Evolutionary conservation across 1,284 basidiomycete species (phyloP), one percentile per base, ranked within the genome.

Genomic region (Ceratobasidium sp.): DNA sequence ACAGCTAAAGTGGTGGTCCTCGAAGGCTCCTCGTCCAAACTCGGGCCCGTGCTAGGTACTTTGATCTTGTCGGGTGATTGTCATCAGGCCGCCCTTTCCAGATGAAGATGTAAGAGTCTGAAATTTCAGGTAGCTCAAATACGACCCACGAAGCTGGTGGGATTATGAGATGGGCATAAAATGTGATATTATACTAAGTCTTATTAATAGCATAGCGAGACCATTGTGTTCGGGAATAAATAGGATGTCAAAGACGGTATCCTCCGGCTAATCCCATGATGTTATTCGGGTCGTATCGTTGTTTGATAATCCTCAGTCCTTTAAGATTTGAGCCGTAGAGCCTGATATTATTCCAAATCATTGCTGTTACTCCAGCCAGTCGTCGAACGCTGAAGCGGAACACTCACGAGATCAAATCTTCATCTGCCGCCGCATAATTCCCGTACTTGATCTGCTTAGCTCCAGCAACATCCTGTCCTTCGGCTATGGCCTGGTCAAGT

Each of bases 41-140:
- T 90, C 67, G 93, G 93, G 17, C 94, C 94, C 78, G 88, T 92
- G 42, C 89, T 95, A 81, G 93, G 94, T 94, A 83, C 83, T 89
- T 85, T 75, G 44, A 65, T 40, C n/a, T n/a, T n/a, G n/a, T n/a
- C n/a, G n/a, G n/a, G n/a, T n/a, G n/a, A n/a, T n/a, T n/a, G n/a
- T n/a, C n/a, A n/a, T n/a, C n/a, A n/a, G n/a, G n/a, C n/a, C n/a
- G n/a, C n/a, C n/a, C n/a, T n/a, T n/a, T n/a, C n/a, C n/a, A n/a
- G n/a, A n/a, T n/a, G n/a, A n/a, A n/a, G n/a, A n/a, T n/a, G n/a
- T n/a, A n/a, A n/a, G n/a, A n/a, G n/a, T n/a, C n/a, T n/a, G n/a
- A n/a, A n/a, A n/a, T n/a, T n/a, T n/a, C n/a, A n/a, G n/a, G n/a
- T n/a, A n/a, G n/a, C n/a, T n/a, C n/a, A n/a, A n/a, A n/a, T n/a